Conservation (phyloP, 2,329 filamentous ascomycete species). For the Colletotrichum sp. region DNA sequence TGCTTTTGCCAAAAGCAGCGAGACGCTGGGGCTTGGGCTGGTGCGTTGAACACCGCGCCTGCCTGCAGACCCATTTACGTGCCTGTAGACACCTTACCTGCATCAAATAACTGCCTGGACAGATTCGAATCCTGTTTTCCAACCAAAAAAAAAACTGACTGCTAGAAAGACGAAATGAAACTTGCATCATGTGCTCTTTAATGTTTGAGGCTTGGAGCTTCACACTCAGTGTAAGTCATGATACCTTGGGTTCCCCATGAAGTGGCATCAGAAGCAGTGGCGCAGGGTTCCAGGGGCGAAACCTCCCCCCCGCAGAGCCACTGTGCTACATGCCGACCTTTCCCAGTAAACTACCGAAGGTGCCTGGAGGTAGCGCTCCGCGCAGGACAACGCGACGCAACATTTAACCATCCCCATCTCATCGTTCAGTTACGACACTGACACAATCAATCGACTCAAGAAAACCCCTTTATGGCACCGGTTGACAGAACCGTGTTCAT, state of each 20-base stretch:
- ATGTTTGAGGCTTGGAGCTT: background rate
- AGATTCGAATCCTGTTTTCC: background rate
- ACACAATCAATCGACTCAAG: background rate
- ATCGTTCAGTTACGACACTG: background rate
- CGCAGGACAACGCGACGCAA: background rate
- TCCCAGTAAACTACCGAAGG: background rate
- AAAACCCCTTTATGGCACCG: background rate
- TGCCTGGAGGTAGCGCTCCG: background rate
- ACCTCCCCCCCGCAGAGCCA: background rate
- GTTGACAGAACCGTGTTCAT: background rate
- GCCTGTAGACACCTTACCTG: background rate
- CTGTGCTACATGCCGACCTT: background rate
- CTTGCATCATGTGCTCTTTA: background rate
- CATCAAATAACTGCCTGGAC: background rate
- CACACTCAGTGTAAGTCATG: background rate
- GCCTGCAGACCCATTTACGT: background rate
- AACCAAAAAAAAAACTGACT: background rate
- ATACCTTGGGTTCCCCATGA: background rate
- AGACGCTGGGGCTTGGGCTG: background rate
- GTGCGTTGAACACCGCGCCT: background rate
- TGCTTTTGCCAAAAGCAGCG: background rate
- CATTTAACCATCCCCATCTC: background rate
- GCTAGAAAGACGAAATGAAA: background rate
- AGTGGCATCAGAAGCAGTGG: background rate
- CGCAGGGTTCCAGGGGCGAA: background rate